These are phyloP conservation scores for Zychaea mexicana DNA, from an alignment of 371 early-diverging fungal species.

Conservation along the genomic window DNA sequence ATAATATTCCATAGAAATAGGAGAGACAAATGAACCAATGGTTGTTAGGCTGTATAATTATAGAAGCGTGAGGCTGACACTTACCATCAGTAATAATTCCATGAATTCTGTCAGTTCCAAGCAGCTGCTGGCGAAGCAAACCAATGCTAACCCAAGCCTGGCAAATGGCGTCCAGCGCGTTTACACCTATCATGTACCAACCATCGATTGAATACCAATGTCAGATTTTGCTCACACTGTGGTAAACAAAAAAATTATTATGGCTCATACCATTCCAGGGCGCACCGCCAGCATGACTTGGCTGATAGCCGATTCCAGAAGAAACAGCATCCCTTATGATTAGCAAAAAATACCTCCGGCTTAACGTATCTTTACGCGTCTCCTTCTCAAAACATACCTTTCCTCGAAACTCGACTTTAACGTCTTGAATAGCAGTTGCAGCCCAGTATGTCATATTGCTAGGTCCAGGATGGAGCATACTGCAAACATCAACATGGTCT, in stretches of 20 bases:
- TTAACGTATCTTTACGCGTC: conserved; percentile 38
- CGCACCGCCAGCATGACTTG: conserved; percentile 37
- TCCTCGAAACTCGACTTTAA: conserved; percentile 68
- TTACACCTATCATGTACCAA: conserved; percentile 65
- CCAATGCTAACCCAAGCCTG: conserved; percentile 64
- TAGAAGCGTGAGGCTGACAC: too few species aligned
- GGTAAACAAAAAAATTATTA: not conserved
- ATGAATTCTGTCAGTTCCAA: conserved; percentile 67
- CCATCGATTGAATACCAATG: too few species aligned
- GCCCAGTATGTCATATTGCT: conserved; percentile 33
- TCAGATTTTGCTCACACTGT: too few species aligned
- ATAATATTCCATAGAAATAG: too few species aligned
- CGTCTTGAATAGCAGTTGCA: conserved; percentile 45
- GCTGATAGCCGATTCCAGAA: too few species aligned
- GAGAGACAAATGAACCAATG: too few species aligned
- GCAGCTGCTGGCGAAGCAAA: conserved; percentile 71
- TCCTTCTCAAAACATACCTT: too few species aligned
- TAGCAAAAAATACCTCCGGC: conserved; percentile 10
- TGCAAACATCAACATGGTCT: conserved; percentile 62
- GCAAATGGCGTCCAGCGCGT: conserved; percentile 75
- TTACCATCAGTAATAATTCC: conserved; percentile 74
- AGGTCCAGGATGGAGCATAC: conserved; percentile 79
- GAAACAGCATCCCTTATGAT: not conserved
- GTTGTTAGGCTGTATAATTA: too few species aligned
- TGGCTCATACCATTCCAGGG: conserved; percentile 31